A percentile compares a stretch with the other conserved stretches of the same genome.
Conservation (phyloP, 495 filamentous ascomycete species). For the Mycothermus thermophilus region DNA sequence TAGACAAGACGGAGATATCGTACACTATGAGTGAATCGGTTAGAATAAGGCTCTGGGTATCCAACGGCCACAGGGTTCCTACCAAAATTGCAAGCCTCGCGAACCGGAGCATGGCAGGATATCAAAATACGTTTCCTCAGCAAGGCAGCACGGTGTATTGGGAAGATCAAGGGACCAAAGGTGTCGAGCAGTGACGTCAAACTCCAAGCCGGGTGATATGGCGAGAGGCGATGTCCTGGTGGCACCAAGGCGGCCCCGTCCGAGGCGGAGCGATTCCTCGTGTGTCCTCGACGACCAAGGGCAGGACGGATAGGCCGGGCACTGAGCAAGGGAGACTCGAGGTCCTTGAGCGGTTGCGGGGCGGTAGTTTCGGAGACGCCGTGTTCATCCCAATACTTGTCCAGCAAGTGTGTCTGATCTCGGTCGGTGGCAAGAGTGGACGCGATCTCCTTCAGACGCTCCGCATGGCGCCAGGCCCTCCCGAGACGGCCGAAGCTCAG, state of each 20-base stretch:
- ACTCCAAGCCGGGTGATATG: conserved; percentile 75
- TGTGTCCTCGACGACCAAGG: conserved; percentile 28
- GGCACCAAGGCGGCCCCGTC: conserved; percentile 48
- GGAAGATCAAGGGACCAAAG: conserved; percentile 84
- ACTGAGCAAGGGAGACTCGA: conserved; percentile 35
- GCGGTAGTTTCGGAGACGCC: conserved; percentile 36
- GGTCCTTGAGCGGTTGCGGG: conserved; percentile 35
- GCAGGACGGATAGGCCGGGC: conserved; percentile 17
- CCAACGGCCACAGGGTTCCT: conserved; percentile 11
- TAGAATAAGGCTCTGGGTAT: background rate
- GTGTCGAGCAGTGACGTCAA: conserved; percentile 60
- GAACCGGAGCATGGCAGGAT: conserved; percentile 70
- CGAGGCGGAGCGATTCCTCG: conserved; percentile 44
- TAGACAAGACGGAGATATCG: conserved; percentile 79
- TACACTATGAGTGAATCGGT: conserved; percentile 50
- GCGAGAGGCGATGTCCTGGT: conserved; percentile 55
- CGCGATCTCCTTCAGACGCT: conserved; percentile 60
- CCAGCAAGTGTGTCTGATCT: conserved; percentile 45
- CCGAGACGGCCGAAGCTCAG: conserved; percentile 77
- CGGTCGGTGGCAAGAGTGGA: conserved; percentile 40
- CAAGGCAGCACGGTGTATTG: conserved; percentile 77
- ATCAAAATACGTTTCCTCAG: conserved; percentile 80
- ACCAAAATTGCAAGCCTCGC: conserved; percentile 81
- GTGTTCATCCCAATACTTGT: conserved; percentile 67
- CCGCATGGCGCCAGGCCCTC: conserved; percentile 78